These are phyloP conservation scores for Pyrenopolyporus hunteri DNA, from an alignment of 495 filamentous ascomycete species.

Conservation along the genomic window DNA sequence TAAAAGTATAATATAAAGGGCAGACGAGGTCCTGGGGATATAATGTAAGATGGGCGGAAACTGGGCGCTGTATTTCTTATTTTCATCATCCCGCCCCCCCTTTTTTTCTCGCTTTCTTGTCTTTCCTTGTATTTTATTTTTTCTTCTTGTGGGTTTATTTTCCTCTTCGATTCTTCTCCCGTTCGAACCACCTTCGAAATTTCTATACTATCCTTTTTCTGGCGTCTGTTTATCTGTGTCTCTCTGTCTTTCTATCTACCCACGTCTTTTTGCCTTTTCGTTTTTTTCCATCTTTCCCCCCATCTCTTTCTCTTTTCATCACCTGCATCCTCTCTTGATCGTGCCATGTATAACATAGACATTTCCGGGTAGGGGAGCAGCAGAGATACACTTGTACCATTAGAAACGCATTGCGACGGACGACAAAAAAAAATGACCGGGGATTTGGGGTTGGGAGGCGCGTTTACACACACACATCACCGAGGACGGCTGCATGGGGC, in stretches of 20 bases:
- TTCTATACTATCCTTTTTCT: conserved; percentile 26
- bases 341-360: conserved; percentile 33
- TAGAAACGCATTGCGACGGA: conserved; percentile 30
- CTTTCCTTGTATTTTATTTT: conserved; percentile 22
- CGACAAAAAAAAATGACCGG: conserved; percentile 14
- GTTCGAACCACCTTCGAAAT: conserved; percentile 5
- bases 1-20: background rate
- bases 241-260: background rate
- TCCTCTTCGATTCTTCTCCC: conserved; percentile 6
- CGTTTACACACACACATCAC: too few species aligned
- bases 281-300: background rate
- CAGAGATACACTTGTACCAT: conserved; percentile 35
- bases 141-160: background rate
- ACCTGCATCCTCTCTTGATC: conserved; percentile 5
- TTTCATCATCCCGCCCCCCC: conserved; percentile 23
- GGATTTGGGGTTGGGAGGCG: background rate
- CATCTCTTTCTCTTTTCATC: background rate
- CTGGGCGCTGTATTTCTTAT: conserved; percentile 16
- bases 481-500: conserved; percentile 21
- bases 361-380: background rate
- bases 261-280: background rate
- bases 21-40: conserved; percentile 4
- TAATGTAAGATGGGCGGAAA: conserved; percentile 12
- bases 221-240: conserved; percentile 2
- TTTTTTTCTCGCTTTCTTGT: conserved; percentile 14